Evolutionary conservation across 2,329 filamentous ascomycete species (phyloP), one percentile per base, ranked within the genome.

Genomic region (Diaporthe vaccinii): DNA sequence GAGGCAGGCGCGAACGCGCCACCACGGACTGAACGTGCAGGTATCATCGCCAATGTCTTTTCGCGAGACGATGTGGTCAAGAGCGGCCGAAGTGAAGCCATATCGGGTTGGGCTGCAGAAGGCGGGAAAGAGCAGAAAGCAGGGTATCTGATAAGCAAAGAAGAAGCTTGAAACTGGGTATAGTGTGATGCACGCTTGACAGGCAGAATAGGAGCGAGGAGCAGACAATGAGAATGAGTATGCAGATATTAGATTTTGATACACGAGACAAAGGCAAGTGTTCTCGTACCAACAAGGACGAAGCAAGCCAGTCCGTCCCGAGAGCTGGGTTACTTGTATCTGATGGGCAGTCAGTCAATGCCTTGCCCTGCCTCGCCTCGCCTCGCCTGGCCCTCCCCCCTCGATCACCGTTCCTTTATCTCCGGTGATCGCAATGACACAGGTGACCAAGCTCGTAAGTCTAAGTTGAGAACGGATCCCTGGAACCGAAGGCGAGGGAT

Each of bases 341-440:
- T 55, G 34, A 69, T 53, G 34, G 36, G 31, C 65, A 51, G 31
- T 53, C n/a, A 34, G 65, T 69, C 65, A 69, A 55, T 69, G 62
- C 46, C 62, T 31, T 25, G 65, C 46, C 20, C 1, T 25, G 53
- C 51, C 62, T 44, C 17, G 59, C 15, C 28, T 68, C 34, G 31
- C n/a, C 65, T 55, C 44, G 36, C 36, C 20, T n/a, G 12, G 36
- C 67, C 67, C 67, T 34, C 3, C 22, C 53, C 53, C 49, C 44
- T 72, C 55, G 41, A 72, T n/a, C 41, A 57, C 57, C 41, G n/a
- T 62, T 25, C 65, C 61, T 75, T 73, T 75, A 76, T 75, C 75
- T 76, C 75, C 75, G 75, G 62, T 76, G 39, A 73, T 75, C 75
- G 75, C 75, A 76, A 75, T 57, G 53, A 51, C 44, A 74, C 65